Evolutionary conservation across 768 basidiomycete genomes (phyloP), one percentile per base, ranked within the genome.

Genomic region (Ramaria sp.): DNA sequence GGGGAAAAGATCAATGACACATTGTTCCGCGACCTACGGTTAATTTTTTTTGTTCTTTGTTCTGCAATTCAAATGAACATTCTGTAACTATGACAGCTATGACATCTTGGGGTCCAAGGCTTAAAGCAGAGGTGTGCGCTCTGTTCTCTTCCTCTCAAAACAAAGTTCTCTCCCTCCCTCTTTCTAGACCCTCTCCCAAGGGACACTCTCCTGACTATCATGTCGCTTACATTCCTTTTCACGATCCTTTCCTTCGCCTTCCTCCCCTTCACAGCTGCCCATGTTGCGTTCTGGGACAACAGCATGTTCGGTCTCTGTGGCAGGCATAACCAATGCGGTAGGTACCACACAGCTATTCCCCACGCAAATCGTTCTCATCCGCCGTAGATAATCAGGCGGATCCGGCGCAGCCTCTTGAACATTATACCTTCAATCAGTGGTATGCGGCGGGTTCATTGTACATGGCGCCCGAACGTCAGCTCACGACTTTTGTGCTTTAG

Each of bases 401-500:
- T 22, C 82, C 84, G 22, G 79, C 72, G 6, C 57, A 61, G 0
- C 73, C 75, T 3, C 68, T 74, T 24, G 41, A 56, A 48, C 62
- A 56, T 69, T 67, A 51, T 64, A 69, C 61, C 50, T 78, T 66
- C 68, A 64, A 62, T 57, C 65, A 75, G 8, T 73, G 74, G 73
- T 55, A 47, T 48, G 47, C 32, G 25, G 27, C 8, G 30, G 48
- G 22, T 22, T 18, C 57, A 38, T 42, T 5, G 3, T 13, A 9
- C n/a, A 22, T 15, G 18, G 50, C 56, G 15, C 4, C 25, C n/a
- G n/a, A n/a, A n/a, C n/a, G n/a, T 55, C 38, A 36, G 34, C 38
- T 28, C 37, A 20, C n/a, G n/a, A n/a, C n/a, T n/a, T n/a, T 20
- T 1, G 6, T 41, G 6, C 8, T 41, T 22, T 57, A 57, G 59